Base-by-base conservation (phyloP, 2,329 filamentous ascomycete species). In the Claviceps purpurea region DNA sequence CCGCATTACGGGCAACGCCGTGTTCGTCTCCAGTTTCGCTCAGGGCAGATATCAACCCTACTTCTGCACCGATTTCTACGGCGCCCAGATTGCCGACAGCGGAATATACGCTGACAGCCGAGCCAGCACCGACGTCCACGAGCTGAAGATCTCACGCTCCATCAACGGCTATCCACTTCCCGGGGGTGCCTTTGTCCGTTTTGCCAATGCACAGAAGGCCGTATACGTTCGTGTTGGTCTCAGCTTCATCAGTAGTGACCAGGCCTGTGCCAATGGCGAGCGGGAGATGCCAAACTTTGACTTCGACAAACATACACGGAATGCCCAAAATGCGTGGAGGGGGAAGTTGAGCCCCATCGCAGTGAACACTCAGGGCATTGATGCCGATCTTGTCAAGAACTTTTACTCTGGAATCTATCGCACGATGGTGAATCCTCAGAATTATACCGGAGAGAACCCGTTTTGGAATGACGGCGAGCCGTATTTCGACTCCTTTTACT, bases 401-500 rank as follows among this genome's bases (percentile, higher is more conserved):
- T 85, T 88, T 58, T 87, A 84, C 73, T 85, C 80, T 44, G 84
- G 82, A 2, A 73, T 82, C n/a, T 88, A 88, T 61, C 72, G 84
- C n/a, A 76, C 79, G 3, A 79, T 87, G 76, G 79, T 87, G 55
- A 83, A 78, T 50, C 84, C 84, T 2, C 83, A 87, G 59, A 84
- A 87, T 59, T 87, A 86, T 58, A 87, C 84, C 0, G 81, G 81
- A 0, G 84, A 88, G 62, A 88, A 87, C 52, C 81, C 82, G 2
- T 62, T 81, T 0, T 88, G 84, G 82, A 57, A 75, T 2, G 82
- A 76, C 43, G 70, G 70, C 2, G 82, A 86, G 62, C 84, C 83
- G 0, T 88, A 87, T 59, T 88, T 83, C 60, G 84, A 88, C 63
- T 85, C 81, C 0, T 87, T 84, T 58, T 89, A 89, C 64, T 88